phyloP scores from a whole-genome alignment of 1,139 yeast genomes.

The Lodderomyces orthopsilosis region DNA sequence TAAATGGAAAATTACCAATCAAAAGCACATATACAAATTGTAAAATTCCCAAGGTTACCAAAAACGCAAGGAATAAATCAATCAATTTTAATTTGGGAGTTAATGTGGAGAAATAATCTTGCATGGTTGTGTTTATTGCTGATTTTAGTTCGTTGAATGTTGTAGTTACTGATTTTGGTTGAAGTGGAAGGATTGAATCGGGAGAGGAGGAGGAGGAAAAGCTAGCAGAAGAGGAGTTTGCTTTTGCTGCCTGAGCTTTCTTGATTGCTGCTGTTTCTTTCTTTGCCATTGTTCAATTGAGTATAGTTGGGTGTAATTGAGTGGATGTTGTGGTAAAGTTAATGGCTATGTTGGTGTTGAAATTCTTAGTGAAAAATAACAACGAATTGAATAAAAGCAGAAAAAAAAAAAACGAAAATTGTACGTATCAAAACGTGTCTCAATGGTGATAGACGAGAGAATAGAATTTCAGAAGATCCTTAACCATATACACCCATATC shows the following conservation, averaged over 20 bases:
- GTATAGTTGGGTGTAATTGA: background rate
- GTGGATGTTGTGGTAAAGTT: too few species aligned
- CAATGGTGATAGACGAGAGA: too few species aligned
- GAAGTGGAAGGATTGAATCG: background rate
- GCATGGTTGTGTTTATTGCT: slow-evolving; percentile 48
- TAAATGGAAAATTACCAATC: slow-evolving; percentile 92
- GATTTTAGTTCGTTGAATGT: slow-evolving; percentile 40
- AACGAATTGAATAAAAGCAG: background rate
- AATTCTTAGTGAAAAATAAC: background rate
- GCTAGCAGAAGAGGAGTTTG: slow-evolving; percentile 11
- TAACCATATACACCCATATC: too few species aligned
- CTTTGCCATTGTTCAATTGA: slow-evolving; percentile 37
- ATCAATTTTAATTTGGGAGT: slow-evolving; percentile 60
- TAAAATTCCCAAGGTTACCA: slow-evolving; percentile 69
- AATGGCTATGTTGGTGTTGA: too few species aligned
- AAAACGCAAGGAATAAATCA: slow-evolving; percentile 71
- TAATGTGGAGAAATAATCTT: slow-evolving; percentile 41
- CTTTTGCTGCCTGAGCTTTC: slow-evolving; percentile 22
- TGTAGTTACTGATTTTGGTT: slow-evolving; percentile 8
- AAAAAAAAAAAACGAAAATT: background rate
- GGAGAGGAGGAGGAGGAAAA: background rate
- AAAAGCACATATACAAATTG: slow-evolving; percentile 77
- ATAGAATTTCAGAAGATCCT: too few species aligned
- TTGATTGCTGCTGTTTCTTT: slow-evolving; percentile 29
- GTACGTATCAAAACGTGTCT: too few species aligned